Conservation (phyloP, 2,329 filamentous ascomycete genomes). For the Karstenula rhodostoma region DNA sequence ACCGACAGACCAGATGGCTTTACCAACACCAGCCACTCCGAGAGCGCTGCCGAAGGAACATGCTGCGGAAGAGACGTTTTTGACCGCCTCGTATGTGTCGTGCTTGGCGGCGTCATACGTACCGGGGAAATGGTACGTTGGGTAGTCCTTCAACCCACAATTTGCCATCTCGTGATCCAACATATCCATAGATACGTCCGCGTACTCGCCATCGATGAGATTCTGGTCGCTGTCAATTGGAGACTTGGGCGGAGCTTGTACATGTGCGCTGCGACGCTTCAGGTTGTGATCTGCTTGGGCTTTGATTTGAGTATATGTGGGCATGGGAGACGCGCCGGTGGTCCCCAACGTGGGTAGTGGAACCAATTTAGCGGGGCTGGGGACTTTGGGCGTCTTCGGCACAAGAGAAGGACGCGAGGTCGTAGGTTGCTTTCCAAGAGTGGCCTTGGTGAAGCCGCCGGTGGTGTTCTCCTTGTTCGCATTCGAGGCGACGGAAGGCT, state of each 20-base stretch:
- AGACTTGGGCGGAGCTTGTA: background rate
- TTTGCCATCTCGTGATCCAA: background rate
- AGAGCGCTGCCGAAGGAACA: conserved; percentile 21
- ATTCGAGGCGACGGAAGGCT: background rate
- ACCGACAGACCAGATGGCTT: conserved; percentile 25
- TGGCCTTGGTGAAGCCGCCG: background rate
- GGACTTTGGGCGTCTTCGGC: background rate
- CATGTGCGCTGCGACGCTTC: background rate
- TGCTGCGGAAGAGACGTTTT: conserved; percentile 20
- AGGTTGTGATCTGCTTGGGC: background rate
- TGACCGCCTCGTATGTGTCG: conserved; percentile 21
- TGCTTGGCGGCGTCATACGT: conserved; percentile 27
- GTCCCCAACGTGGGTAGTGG: background rate
- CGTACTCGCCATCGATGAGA: background rate
- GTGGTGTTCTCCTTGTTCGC: background rate
- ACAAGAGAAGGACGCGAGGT: no score
- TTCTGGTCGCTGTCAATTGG: no score
- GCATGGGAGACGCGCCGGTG: background rate
- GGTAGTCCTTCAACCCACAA: background rate
- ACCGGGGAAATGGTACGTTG: conserved; percentile 23
- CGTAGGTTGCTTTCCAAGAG: no score
- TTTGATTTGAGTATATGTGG: background rate
- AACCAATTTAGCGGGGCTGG: background rate
- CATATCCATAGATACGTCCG: background rate
- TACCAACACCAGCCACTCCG: conserved; percentile 17